Percentiles rank a stretch among this genome's conserved stretches.
Evolutionary conservation across 2,329 filamentous ascomycete species (phyloP).

Genomic region (Helotiales sp.): DNA sequence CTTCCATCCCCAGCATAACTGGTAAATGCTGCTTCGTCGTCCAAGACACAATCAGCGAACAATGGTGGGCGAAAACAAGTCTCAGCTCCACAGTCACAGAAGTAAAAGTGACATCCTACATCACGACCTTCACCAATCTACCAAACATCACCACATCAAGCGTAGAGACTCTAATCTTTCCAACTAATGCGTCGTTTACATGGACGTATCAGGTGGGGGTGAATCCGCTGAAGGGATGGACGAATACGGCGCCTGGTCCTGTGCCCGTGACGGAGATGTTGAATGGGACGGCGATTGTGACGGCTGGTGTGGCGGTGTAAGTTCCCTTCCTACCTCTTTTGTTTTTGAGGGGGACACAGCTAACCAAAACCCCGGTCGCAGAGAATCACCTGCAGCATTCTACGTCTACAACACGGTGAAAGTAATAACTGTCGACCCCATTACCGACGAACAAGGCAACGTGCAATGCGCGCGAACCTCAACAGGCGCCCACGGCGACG

Average conservation of each 20-base stretch:
- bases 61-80: conserved; percentile 25
- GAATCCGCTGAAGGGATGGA: conserved; percentile 21
- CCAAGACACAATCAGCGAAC: conserved; percentile 29
- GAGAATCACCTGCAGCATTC: conserved; percentile 31
- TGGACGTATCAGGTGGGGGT: conserved; percentile 5
- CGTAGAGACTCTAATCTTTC: conserved; percentile 2
- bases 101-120: conserved; percentile 31
- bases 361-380: conserved; percentile 2
- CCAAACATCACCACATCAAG: conserved; percentile 17
- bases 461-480: conserved; percentile 19
- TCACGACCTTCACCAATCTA: conserved; percentile 13
- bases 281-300: conserved; percentile 20
- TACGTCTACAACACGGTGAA: conserved; percentile 34
- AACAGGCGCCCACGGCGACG: not conserved
- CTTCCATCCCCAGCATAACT: not conserved
- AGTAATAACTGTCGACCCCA: conserved; percentile 27
- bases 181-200: conserved; percentile 19
- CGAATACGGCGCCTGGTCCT: conserved; percentile 11
- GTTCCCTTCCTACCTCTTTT: not conserved
- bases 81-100: not conserved
- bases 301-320: conserved; percentile 28
- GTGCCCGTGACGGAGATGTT: not conserved
- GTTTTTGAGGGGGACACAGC: not conserved
- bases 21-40: conserved; percentile 29
- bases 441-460: conserved; percentile 19